Base-by-base conservation (phyloP, 225 moss, liverwort and hornwort species). In the Neckera pumila region DNA sequence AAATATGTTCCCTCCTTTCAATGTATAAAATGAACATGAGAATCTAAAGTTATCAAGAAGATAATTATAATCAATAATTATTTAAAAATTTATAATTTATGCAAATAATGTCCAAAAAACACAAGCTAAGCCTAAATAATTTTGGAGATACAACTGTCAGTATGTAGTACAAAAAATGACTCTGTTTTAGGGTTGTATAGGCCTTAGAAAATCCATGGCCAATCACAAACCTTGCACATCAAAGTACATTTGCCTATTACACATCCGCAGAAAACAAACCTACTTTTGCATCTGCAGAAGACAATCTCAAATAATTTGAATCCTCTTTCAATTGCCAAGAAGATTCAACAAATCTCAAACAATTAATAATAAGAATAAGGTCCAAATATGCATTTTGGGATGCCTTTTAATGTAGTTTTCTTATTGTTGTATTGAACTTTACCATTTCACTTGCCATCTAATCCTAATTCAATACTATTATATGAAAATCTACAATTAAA, bases 111-210 rank as follows among this genome's bases (percentile, higher is more conserved):
- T 42, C 5, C 0, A n/a, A 42, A 7, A 71, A 40, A 70, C 8
- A 70, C 8, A 70, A 42, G 7, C 9, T 26, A 40, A 40, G 5
- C 26, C 15, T 71, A n/a, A n/a, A n/a, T n/a, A n/a, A 26, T 40
- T 70, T 42, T 38, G 0, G 67, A 0, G 7, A 38, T n/a, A 7
- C 1, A 22, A 0, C 0, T 38, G 1, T 3, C 4, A 0, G 2
- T n/a, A 1, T 0, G 2, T n/a, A 22, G 7, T 1, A 7, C 22
- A 12, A 67, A 21, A n/a, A 1, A 3, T 22, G 1, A 0, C 2
- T 1, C 22, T 45, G 8, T 38, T 38, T 67, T 7, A 10, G 13
- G 2, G 4, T 61, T 64, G 17, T 38, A 0, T 42, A 71, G 16
- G 9, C 15, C 26, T 71, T 15, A 1, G 0, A 26, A 42, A 42